phyloP scores from a whole-genome alignment of 345 rosid species.

The Linum lewisii region DNA sequence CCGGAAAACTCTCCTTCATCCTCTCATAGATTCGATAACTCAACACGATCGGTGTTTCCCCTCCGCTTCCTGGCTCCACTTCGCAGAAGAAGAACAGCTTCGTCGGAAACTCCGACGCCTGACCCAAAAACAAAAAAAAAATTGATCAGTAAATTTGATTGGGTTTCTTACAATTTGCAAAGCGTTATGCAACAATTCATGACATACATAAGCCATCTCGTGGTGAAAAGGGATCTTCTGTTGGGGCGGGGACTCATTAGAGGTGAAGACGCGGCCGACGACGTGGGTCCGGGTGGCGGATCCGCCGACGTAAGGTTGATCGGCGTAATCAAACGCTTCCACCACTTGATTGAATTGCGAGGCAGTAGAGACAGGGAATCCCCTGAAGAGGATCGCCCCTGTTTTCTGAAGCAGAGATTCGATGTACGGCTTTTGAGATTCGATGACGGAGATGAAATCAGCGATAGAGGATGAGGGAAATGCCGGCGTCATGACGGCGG shows the following conservation, averaged over 20 bases:
- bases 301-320: background rate
- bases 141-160: too few relatives aligned
- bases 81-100: constrained; percentile 88
- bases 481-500: background rate
- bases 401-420: background rate
- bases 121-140: background rate
- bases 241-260: background rate
- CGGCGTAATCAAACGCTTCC: background rate
- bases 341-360: background rate
- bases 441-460: background rate
- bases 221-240: background rate
- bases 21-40: constrained; percentile 71
- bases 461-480: background rate
- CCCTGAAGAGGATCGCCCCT: background rate
- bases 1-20: constrained; percentile 58
- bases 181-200: too few relatives aligned
- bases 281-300: background rate
- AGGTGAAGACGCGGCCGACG: background rate
- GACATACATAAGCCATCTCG: background rate
- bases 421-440: background rate
- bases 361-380: background rate
- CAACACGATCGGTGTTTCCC: constrained; percentile 85
- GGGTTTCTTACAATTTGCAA: background rate
- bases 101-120: constrained; percentile 89
- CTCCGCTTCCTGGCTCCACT: constrained; percentile 67